Base-by-base conservation (phyloP, 805 yeast genomes). In the Brettanomyces naardenensis region DNA sequence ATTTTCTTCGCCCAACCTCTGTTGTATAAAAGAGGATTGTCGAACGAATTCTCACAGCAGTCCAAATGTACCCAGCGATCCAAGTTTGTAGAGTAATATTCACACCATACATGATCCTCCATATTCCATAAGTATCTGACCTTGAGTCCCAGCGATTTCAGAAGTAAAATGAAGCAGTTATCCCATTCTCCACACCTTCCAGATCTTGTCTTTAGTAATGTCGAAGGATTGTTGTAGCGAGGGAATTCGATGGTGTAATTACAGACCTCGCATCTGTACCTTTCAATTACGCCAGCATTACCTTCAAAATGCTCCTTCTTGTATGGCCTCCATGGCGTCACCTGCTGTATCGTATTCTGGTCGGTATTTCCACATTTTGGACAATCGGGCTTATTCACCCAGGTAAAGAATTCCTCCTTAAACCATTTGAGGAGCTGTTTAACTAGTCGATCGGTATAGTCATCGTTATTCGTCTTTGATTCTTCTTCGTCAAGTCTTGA, bases 131-230 rank as follows among this genome's bases (percentile, higher is more conserved):
- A 63, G 51, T 81, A 88, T 36, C 97, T 61, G 1, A 75, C 73
- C 20, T 75, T 65, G 4, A 77, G 52, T 1, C 80, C 84, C 31
- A 89, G 61, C 0, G 95, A 75, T 20, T 78, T 67, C 38, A 89
- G 61, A 2, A 88, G 60, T 26, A 86, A 62, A 32, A 83, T 69
- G 53, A 89, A 88, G 44, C 90, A 76, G 48, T 84, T 83, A 39
- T 89, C 90, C 95, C 95, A 90, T 56, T 90, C 97, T 1, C 97
- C 97, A 59, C 97, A 90, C 34, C 97, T 67, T 0, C 97, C 97
- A 25, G 54, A 53, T 31, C 86, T 62, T 0, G 80, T 71, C 21
- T 72, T 63, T 13, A 90, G 58, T 19, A 90, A 60, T 42, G 70
- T 73, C 1, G 60, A 61, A 0, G 90, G 82, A 44, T 77, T 72